Conservation (phyloP, 768 basidiomycete genomes). For the Boletus edulis region DNA sequence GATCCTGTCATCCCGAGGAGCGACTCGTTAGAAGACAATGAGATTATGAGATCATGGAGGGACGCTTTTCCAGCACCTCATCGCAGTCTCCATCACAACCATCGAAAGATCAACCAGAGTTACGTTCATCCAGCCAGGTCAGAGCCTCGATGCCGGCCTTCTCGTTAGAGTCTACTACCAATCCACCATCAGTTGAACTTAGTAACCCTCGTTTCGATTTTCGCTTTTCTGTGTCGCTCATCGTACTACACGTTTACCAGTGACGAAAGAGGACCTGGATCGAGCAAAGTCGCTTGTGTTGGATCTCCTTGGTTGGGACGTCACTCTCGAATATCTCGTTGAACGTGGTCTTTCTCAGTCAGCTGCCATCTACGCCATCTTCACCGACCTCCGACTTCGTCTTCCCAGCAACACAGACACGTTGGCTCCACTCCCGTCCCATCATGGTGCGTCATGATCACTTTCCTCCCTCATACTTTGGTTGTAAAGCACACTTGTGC, state of each 20-base stretch:
- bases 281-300: slow-evolving; percentile 47
- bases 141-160: background rate
- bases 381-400: too few relatives aligned
- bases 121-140: background rate
- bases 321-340: too few relatives aligned
- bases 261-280: slow-evolving; percentile 41
- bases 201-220: slow-evolving; percentile 6
- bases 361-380: too few relatives aligned
- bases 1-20: background rate
- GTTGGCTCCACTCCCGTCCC: too few relatives aligned
- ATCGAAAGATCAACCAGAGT: background rate
- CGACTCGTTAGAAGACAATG: slow-evolving; percentile 19
- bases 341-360: too few relatives aligned
- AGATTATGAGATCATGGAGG: slow-evolving; percentile 23
- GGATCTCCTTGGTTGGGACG: slow-evolving; percentile 56
- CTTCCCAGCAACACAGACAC: too few relatives aligned
- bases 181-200: background rate
- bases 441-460: slow-evolving; percentile 27
- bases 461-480: background rate
- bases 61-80: background rate
- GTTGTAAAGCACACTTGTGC: too few relatives aligned
- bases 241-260: slow-evolving; percentile 23
- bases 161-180: background rate
- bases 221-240: background rate
- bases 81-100: background rate